Evolutionary conservation across 208 protist species (phyloP).

Genomic region (Acanthamoeba sp.): DNA sequence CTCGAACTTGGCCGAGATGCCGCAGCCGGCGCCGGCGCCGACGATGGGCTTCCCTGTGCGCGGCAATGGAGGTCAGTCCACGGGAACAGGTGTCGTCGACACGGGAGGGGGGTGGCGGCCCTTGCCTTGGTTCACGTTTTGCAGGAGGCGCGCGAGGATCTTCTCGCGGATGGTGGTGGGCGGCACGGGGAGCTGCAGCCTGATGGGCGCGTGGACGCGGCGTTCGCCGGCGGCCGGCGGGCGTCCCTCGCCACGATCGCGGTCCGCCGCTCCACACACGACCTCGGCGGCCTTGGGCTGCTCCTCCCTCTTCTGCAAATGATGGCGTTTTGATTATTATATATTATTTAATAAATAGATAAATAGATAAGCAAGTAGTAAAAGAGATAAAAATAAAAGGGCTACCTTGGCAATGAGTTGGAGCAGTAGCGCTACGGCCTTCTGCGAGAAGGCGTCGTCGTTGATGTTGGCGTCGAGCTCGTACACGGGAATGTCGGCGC

Average conservation of each 20-base stretch:
- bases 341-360: too few species aligned
- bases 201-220: constrained; percentile 7
- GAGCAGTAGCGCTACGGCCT: constrained; percentile 22
- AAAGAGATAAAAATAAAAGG: neutral
- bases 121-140: constrained; percentile 27
- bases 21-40: constrained; percentile 38
- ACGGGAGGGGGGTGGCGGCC: neutral
- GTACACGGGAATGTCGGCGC: constrained; percentile 14
- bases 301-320: constrained; percentile 16
- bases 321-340: neutral
- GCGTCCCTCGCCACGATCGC: too few species aligned
- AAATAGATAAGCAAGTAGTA: neutral
- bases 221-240: neutral
- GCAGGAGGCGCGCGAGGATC: neutral
- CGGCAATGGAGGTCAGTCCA: too few species aligned
- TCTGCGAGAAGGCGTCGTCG: constrained; percentile 22
- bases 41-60: constrained; percentile 21
- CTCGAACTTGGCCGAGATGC: constrained; percentile 73
- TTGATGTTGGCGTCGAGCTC: constrained; percentile 64
- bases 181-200: neutral
- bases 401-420: constrained; percentile 13
- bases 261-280: neutral
- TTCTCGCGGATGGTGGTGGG: constrained; percentile 44
- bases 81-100: too few species aligned
- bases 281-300: neutral